A percentile compares a stretch with the other conserved stretches of the same genome.
phyloP scores from a whole-genome alignment of 345 rosid genomes.

The Lagerstroemia speciosa region DNA sequence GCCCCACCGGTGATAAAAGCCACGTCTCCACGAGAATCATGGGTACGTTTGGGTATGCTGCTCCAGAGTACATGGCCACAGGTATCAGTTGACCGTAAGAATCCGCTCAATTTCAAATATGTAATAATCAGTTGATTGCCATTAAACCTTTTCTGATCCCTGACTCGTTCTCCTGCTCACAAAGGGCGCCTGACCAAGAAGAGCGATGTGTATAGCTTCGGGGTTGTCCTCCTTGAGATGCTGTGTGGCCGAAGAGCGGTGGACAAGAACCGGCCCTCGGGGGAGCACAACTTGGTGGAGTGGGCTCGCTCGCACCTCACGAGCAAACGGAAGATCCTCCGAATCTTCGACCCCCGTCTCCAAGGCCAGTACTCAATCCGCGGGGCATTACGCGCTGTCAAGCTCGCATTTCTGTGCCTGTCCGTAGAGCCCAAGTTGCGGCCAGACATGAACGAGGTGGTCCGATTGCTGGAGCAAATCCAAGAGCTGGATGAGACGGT shows the following conservation, averaged over 20 bases:
- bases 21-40: slow-evolving; percentile 41
- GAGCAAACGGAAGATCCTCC: slow-evolving; percentile 69
- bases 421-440: slow-evolving; percentile 62
- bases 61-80: slow-evolving; percentile 46
- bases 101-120: not conserved
- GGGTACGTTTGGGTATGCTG: slow-evolving; percentile 46
- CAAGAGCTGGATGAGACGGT: slow-evolving; percentile 23
- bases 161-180: not conserved
- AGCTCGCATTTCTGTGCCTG: slow-evolving; percentile 60
- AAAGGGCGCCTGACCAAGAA: slow-evolving; percentile 67
- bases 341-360: slow-evolving; percentile 57
- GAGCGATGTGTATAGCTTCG: slow-evolving; percentile 88
- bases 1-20: slow-evolving; percentile 39
- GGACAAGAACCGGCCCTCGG: slow-evolving; percentile 70
- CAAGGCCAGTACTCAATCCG: slow-evolving; percentile 48
- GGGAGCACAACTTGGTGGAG: slow-evolving; percentile 74
- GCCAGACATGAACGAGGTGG: slow-evolving; percentile 69
- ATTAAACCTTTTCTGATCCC: not conserved
- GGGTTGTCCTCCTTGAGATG: slow-evolving; percentile 89
- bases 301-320: slow-evolving; percentile 82
- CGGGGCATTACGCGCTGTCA: slow-evolving; percentile 41
- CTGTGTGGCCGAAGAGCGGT: slow-evolving; percentile 67
- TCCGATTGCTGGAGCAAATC: slow-evolving; percentile 52
- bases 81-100: slow-evolving; percentile 9
- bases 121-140: not conserved